Conservation (phyloP, 805 yeast genomes). For the Tetrapisispora namnaoensis region DNA sequence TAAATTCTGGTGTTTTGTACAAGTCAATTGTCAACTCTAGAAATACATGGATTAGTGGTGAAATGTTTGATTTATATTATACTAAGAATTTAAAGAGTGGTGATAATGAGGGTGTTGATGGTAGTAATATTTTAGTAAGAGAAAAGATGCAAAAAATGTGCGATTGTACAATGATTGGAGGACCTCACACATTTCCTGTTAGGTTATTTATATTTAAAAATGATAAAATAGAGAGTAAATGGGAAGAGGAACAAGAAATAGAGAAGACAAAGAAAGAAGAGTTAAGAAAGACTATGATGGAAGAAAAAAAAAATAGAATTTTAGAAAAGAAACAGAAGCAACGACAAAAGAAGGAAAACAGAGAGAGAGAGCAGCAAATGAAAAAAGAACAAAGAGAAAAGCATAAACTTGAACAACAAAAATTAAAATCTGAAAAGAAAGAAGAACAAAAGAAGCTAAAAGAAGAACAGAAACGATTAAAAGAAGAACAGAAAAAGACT, state of each 20-base stretch:
- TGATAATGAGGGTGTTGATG: slow-evolving; percentile 26
- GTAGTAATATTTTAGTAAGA: slow-evolving; percentile 27
- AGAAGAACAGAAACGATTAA: slow-evolving; percentile 11
- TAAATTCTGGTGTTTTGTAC: slow-evolving; percentile 65
- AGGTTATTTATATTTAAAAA: slow-evolving; percentile 79
- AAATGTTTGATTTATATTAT: slow-evolving; percentile 76
- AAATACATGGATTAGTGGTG: slow-evolving; percentile 51
- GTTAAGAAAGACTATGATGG: slow-evolving; percentile 30
- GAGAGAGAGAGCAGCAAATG: slow-evolving; percentile 10
- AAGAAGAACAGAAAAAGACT: slow-evolving; percentile 15
- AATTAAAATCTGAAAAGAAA: slow-evolving; percentile 10
- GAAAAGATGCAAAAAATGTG: slow-evolving; percentile 85
- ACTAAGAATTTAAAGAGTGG: slow-evolving; percentile 43
- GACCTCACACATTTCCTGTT: slow-evolving; percentile 76
- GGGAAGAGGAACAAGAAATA: slow-evolving; percentile 33
- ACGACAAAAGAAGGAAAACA: slow-evolving; percentile 18
- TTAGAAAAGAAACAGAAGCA: slow-evolving; percentile 22
- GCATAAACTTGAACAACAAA: slow-evolving; percentile 15
- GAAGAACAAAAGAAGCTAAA: slow-evolving; percentile 16
- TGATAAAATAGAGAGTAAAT: slow-evolving; percentile 49
- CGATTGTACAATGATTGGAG: slow-evolving; percentile 61
- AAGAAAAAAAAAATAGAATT: slow-evolving; percentile 18
- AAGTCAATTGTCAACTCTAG: slow-evolving; percentile 68
- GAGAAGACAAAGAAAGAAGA: slow-evolving; percentile 30
- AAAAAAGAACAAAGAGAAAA: slow-evolving; percentile 17